These are phyloP conservation scores for Coemansia sp. DNA, from an alignment of 192 early-diverging fungal species.

Conservation along the genomic window DNA sequence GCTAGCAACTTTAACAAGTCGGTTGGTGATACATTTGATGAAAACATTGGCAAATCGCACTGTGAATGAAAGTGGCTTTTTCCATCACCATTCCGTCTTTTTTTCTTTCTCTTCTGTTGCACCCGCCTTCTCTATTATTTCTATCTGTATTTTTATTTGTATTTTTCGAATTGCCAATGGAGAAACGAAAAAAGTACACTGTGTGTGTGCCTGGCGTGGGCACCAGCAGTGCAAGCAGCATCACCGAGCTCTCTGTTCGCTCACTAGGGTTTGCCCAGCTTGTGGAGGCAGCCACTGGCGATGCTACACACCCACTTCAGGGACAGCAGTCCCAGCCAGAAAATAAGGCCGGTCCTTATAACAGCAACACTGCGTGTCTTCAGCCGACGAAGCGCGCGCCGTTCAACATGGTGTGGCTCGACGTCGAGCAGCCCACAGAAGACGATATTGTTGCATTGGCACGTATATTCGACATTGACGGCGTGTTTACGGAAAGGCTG, in stretches of 20 bases:
- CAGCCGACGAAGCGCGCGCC: neutral
- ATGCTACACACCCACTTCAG: neutral
- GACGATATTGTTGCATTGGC: slow-evolving; percentile 36
- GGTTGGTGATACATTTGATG: too few species aligned
- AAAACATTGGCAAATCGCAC: too few species aligned
- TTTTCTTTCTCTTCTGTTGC: too few species aligned
- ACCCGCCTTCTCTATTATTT: neutral
- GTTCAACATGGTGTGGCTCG: slow-evolving; percentile 32
- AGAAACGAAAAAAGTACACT: slow-evolving; percentile 19
- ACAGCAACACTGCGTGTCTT: neutral
- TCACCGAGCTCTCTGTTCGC: slow-evolving; percentile 17
- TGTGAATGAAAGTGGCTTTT: too few species aligned
- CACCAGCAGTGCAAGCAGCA: slow-evolving; percentile 4
- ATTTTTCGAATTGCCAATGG: neutral
- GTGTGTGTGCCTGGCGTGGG: slow-evolving; percentile 40
- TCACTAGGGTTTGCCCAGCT: slow-evolving; percentile 14
- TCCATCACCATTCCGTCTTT: too few species aligned
- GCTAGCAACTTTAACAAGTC: too few species aligned
- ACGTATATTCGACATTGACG: slow-evolving; percentile 36
- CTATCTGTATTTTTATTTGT: slow-evolving; percentile 1
- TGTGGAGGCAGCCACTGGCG: slow-evolving; percentile 17
- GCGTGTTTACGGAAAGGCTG: slow-evolving; percentile 7
- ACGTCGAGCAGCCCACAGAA: slow-evolving; percentile 22
- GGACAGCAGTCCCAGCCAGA: neutral
- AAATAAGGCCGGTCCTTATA: too few species aligned